Evolutionary conservation across 2,329 filamentous ascomycete species (phyloP), one percentile per base, ranked within the genome.

Genomic region (Cladosporium sp.): DNA sequence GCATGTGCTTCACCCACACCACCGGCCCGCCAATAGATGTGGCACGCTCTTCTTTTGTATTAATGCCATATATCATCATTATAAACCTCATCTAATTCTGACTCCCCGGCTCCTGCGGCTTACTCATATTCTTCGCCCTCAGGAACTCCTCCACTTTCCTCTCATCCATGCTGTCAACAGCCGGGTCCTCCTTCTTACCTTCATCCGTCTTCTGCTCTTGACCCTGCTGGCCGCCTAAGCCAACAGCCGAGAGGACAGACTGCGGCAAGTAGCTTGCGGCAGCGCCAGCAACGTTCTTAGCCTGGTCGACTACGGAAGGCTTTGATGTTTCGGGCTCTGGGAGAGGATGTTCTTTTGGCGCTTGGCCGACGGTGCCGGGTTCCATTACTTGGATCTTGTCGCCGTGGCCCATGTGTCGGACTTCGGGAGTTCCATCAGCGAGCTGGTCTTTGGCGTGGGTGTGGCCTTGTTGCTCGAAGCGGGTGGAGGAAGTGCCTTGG

Each of bases 371-470:
- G 10, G 77, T 80, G 52, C 66, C 65, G 13, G 78, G 75, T 61
- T 80, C 78, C 71, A 79, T 77, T 5, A 76, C 73, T 8, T 70
- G 68, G 13, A 74, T 75, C 62, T 74, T 75, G 57, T 77, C 75
- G 51, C 77, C 76, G 59, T 75, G 65, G 13, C 74, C 74, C 58
- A 78, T 73, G 53, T 74, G 66, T 20, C 72, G 71, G 6, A 71
- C 64, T 3, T 74, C 71, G 5, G 78, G 77, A 3, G 77, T 79
- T 35, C 74, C 75, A 0, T 74, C 62, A 25, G 69, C 70, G 22
- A 78, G 66, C 55, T 74, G 70, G 22, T 75, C 76, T 2, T 70
- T 64, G 19, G 77, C 77, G 62, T 78, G 77, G 3, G 77, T 79
- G 13, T 65, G 61, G 32, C 65, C 55, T 64, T 79, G 76, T 48